phyloP scores from a whole-genome alignment of 768 basidiomycete genomes.

The Ephemerocybe angulata region DNA sequence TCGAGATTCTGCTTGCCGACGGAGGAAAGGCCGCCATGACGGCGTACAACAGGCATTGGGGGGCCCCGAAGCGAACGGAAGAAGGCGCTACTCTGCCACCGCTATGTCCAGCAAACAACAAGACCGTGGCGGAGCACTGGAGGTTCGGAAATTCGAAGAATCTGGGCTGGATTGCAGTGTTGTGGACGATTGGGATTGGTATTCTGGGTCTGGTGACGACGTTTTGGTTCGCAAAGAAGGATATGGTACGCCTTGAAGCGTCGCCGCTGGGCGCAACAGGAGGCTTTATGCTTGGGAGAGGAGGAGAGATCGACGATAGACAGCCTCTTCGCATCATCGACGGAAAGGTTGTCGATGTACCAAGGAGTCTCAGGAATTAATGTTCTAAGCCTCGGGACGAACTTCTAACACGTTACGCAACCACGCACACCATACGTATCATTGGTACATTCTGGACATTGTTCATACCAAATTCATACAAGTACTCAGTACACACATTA shows the following conservation, averaged over 20 bases:
- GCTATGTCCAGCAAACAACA: background rate
- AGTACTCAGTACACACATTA: too few relatives aligned
- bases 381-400: too few relatives aligned
- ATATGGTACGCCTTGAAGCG: background rate
- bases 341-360: background rate
- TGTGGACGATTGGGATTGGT: background rate
- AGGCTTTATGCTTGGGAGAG: background rate
- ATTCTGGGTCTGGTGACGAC: background rate
- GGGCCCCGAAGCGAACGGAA: background rate
- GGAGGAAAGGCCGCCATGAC: slow-evolving; percentile 1
- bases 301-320: background rate
- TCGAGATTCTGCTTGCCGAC: background rate
- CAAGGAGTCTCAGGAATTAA: background rate
- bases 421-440: too few relatives aligned
- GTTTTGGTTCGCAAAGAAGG: background rate
- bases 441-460: too few relatives aligned
- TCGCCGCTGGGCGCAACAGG: background rate
- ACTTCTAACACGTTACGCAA: too few relatives aligned
- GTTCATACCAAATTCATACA: too few relatives aligned
- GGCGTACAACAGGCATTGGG: background rate
- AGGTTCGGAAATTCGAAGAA: background rate
- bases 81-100: background rate
- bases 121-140: slow-evolving; percentile 1
- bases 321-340: background rate
- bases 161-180: background rate